Evolutionary conservation across 2,329 filamentous ascomycete species (phyloP), one percentile per base, ranked within the genome.

Genomic region (Arthrocladium fulminans): DNA sequence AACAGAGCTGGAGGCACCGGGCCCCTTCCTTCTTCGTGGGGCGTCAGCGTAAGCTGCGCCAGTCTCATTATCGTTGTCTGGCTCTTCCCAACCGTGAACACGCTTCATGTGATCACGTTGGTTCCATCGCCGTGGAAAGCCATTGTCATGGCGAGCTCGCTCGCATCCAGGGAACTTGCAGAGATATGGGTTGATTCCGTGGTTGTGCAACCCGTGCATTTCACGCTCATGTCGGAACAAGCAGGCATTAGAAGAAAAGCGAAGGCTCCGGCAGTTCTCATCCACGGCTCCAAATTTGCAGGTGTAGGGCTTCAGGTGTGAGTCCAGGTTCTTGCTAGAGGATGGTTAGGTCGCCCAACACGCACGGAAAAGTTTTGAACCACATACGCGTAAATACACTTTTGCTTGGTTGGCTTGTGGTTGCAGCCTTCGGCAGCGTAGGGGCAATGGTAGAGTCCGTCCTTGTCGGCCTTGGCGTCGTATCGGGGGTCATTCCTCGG

Each of bases 301-400:
- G 52, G 87, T 83, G 73, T 96, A 97, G 13, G 90, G 90, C 77
- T 94, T 95, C 63, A 96, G 69, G 71, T 97, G 90, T 23, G 90
- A 96, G 69, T 97, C 90, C 58, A 97, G 82, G 61, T 92, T 95
- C 77, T 97, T 97, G 77, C 89, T 95, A 64, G 45, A 34, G 35
- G 24, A 25, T 23, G 24, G 51, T 64, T 57, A 57, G 60, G 54
- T 60, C 38, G n/a, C 46, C 51, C 50, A 57, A 49, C 32, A 38
- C 19, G 15, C 43, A 35, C 52, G 58, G 51, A 53, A 43, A 35
- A 45, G 41, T 7, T 9, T 30, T 19, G 41, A 47, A 43, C 19
- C 20, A 71, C 87, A 79, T 83, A 94, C 89, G 96, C 89, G 65
- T 96, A 97, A 71, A 95, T 94, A 81, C 90, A 96, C 79, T 96